Evolutionary conservation across 1,139 yeast species (phyloP).

Genomic region (Pichia sp.): DNA sequence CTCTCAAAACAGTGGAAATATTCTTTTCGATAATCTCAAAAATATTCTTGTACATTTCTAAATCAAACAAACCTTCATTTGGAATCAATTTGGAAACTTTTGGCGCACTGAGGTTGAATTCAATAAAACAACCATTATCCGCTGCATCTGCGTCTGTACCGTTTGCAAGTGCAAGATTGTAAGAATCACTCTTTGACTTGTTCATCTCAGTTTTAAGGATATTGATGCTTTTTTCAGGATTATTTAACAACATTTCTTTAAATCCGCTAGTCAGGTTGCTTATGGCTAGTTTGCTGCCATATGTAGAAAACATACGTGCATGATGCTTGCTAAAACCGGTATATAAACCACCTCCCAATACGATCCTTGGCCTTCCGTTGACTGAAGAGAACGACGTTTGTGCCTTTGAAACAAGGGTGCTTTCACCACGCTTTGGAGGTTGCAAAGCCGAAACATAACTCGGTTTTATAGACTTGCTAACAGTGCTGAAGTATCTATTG

Average conservation of each 20-base stretch:
- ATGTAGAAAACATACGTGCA: constrained; percentile 25
- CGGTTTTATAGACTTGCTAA: too few relatives aligned
- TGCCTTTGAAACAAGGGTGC: too few relatives aligned
- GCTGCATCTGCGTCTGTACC: not conserved
- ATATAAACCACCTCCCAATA: constrained; percentile 14
- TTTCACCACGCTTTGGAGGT: too few relatives aligned
- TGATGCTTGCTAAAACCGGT: constrained; percentile 22
- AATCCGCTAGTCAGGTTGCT: not conserved
- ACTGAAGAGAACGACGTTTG: too few relatives aligned
- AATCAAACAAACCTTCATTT: not conserved
- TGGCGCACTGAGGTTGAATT: constrained; percentile 32
- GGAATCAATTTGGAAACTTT: not conserved
- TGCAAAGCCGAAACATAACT: too few relatives aligned
- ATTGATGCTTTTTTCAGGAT: not conserved
- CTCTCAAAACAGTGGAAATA: constrained; percentile 25
- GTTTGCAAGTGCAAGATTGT: not conserved
- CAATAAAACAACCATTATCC: constrained; percentile 40
- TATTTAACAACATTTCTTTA: not conserved
- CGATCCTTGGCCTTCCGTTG: not conserved
- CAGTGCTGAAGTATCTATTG: too few relatives aligned
- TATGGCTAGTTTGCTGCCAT: constrained; percentile 9
- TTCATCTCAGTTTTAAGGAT: not conserved
- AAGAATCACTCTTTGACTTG: too few relatives aligned
- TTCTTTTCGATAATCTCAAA: not conserved
- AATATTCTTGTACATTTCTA: too few relatives aligned